These are phyloP conservation scores for Colletotrichum camelliae DNA, from an alignment of 2,329 filamentous ascomycete species.

Conservation along the genomic window DNA sequence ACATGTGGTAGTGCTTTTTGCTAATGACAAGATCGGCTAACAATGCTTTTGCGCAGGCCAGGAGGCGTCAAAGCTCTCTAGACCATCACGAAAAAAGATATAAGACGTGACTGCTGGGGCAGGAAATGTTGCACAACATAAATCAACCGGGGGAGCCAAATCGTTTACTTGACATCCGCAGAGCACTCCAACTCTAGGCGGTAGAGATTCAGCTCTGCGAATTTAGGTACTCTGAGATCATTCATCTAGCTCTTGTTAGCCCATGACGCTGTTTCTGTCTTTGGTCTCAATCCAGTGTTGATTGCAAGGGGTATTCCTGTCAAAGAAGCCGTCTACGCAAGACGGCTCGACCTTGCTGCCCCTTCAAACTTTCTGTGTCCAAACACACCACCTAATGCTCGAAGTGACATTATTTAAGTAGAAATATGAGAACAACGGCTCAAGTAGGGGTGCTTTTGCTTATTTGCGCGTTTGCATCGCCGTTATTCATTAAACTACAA, in stretches of 20 bases:
- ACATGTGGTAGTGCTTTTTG: neutral
- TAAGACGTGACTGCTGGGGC: neutral
- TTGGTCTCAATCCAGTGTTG: neutral
- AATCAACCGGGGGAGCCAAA: fast-evolving
- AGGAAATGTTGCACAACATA: neutral
- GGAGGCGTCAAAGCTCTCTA: neutral
- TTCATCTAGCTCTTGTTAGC: neutral
- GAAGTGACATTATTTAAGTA: too few relatives aligned
- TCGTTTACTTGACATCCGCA: neutral
- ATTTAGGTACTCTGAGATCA: neutral
- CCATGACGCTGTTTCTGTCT: neutral
- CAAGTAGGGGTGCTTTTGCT: too few relatives aligned
- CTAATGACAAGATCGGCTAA: neutral
- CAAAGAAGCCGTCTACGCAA: neutral
- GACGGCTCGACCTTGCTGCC: too few relatives aligned
- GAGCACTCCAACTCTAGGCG: fast-evolving
- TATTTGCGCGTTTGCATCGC: too few relatives aligned
- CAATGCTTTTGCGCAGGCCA: neutral
- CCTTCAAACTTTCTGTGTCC: too few relatives aligned
- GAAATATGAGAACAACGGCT: too few relatives aligned
- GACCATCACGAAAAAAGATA: fast-evolving
- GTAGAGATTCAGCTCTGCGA: fast-evolving
- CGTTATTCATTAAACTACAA: too few relatives aligned
- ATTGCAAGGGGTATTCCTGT: neutral
- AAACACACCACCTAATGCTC: too few relatives aligned